Conservation (phyloP, 1,139 yeast genomes). For the Chernovozyma aurita region DNA sequence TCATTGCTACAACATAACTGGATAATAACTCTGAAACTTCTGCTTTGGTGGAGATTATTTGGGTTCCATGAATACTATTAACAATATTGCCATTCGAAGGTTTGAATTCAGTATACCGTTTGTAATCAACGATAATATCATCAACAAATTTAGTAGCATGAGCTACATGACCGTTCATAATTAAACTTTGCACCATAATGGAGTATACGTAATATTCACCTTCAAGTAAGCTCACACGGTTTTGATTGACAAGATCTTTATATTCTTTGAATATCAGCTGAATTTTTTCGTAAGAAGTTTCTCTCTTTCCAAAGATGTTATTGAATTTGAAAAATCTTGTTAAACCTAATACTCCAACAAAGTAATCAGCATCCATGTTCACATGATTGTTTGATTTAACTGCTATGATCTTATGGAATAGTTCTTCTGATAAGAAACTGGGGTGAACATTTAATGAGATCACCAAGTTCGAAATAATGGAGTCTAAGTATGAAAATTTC, state of each 20-base stretch:
- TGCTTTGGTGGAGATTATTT: slow-evolving; percentile 10
- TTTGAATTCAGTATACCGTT: slow-evolving; percentile 12
- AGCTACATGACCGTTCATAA: slow-evolving; percentile 43
- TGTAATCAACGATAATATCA: slow-evolving; percentile 30
- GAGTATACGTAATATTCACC: slow-evolving; percentile 48
- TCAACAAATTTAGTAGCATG: slow-evolving; percentile 57
- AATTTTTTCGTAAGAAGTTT: slow-evolving; percentile 24
- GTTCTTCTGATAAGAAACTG: slow-evolving; percentile 18
- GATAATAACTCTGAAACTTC: slow-evolving; percentile 31
- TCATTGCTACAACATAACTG: slow-evolving; percentile 24
- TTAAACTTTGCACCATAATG: slow-evolving; percentile 46
- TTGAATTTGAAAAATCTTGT: slow-evolving; percentile 18
- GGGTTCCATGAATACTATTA: slow-evolving; percentile 7
- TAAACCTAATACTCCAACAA: slow-evolving; percentile 13
- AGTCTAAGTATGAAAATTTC: slow-evolving; percentile 23
- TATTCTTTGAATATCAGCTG: slow-evolving; percentile 18
- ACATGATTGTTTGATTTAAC: background rate
- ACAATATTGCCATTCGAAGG: background rate
- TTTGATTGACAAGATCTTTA: slow-evolving; percentile 3
- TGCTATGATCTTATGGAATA: slow-evolving; percentile 15
- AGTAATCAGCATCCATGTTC: slow-evolving; percentile 3
- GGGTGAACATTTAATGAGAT: slow-evolving; percentile 25
- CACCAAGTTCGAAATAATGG: slow-evolving; percentile 25
- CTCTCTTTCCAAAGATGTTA: slow-evolving; percentile 12
- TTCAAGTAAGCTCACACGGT: slow-evolving; percentile 10